Conservation (phyloP, 1,139 yeast genomes). For the Yamadazyma atlantica region DNA sequence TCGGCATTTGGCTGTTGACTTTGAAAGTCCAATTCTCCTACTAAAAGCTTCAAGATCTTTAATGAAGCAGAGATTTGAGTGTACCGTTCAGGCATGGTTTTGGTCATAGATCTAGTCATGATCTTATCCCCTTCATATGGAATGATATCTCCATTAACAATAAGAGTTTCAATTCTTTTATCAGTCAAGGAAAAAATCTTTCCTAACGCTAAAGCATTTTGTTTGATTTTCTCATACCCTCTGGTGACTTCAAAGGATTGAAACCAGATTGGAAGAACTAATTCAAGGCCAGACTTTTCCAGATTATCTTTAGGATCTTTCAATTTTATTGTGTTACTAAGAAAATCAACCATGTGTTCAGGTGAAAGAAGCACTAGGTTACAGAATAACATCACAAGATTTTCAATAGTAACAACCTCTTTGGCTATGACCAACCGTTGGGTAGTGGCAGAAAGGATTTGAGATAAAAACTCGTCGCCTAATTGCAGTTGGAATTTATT, state of each 20-base stretch:
- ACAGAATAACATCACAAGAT: constrained; percentile 74
- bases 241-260: constrained; percentile 76
- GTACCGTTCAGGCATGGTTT: constrained; percentile 59
- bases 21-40: constrained; percentile 69
- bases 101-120: constrained; percentile 82
- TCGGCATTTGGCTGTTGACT: constrained; percentile 45
- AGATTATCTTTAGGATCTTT: constrained; percentile 24
- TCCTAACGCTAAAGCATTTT: constrained; percentile 66
- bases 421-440: constrained; percentile 62
- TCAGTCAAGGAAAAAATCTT: constrained; percentile 63
- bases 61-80: constrained; percentile 67
- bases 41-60: constrained; percentile 70
- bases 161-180: constrained; percentile 45
- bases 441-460: constrained; percentile 72
- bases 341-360: constrained; percentile 57
- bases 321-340: constrained; percentile 41
- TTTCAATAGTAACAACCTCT: constrained; percentile 73
- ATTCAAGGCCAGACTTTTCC: constrained; percentile 22
- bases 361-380: constrained; percentile 65
- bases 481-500: constrained; percentile 56
- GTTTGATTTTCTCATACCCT: constrained; percentile 72
- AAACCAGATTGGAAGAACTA: constrained; percentile 67
- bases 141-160: constrained; percentile 76
- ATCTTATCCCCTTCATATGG: constrained; percentile 64
- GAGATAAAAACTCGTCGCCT: constrained; percentile 50